Evolutionary conservation across 768 basidiomycete genomes (phyloP), one percentile per base, ranked within the genome.

Genomic region (Hortiboletus campestris): DNA sequence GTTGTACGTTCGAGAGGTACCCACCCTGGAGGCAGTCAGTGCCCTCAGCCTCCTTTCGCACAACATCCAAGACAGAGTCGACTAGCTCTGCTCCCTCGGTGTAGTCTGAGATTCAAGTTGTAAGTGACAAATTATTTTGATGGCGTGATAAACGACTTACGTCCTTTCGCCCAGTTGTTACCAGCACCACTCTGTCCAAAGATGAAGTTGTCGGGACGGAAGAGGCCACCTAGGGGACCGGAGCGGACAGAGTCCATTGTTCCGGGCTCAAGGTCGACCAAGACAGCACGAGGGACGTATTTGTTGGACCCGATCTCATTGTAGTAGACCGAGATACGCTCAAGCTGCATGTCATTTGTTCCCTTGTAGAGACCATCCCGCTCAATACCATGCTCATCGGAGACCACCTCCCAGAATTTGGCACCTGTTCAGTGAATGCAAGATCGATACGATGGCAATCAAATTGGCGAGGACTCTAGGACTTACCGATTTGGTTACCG

Each of bases 131-230:
- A 0, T n/a, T 16, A 14, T 1, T 6, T 11, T 9, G 5, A 5
- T 2, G 5, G 32, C 8, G 14, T 16, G 1, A 16, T 32, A 20
- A 51, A 42, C 5, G 38, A 89, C 92, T 84, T 70, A 94, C 89
- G 90, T 81, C 96, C 96, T 88, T 98, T 99, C 22, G 97, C 96
- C 97, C 97, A 98, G 80, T 98, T 98, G 85, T 99, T 98, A 70
- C 96, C 95, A 65, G 94, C 96, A 77, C 94, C 94, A 74, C 86
- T 94, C 76, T 98, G 96, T 53, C 94, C 96, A 62, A 95, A 97
- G 67, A 98, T 94, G 69, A 96, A 96, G 83, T 97, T 98, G 78
- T 97, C 95, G 36, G 95, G 95, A 66, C 93, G 88, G 91, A 97
- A 98, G 61, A 98, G 85, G 61, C 78, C 77, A 69, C 95, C 94